phyloP scores from a whole-genome alignment of 352 stramenopile genomes.

The Globisporangium sylvaticum region DNA sequence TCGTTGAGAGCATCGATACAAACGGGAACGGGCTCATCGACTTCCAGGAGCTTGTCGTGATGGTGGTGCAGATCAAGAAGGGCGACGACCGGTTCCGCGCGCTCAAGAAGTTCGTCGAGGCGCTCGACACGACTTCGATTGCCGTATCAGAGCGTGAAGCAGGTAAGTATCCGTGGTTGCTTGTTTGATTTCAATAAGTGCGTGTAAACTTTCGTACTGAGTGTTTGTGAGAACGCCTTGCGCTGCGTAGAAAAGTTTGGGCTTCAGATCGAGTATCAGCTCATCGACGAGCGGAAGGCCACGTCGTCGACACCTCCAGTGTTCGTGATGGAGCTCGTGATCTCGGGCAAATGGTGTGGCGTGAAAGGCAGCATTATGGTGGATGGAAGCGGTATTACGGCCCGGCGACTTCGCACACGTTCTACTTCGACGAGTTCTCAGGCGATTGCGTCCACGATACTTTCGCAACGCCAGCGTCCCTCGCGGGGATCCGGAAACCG shows the following conservation, averaged over 20 bases:
- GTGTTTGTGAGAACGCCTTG: neutral
- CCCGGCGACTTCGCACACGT: constrained; percentile 42
- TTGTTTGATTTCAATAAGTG: neutral
- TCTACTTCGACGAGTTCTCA: constrained; percentile 61
- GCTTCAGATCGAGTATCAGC: constrained; percentile 38
- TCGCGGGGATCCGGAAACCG: constrained; percentile 30
- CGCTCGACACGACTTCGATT: constrained; percentile 59
- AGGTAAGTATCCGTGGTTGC: constrained; percentile 8
- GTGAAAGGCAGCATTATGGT: constrained; percentile 26
- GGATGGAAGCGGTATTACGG: constrained; percentile 68
- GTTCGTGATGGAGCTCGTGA: constrained; percentile 46
- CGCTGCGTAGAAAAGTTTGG: constrained; percentile 38
- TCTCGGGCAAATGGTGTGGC: constrained; percentile 51
- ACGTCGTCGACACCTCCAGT: constrained; percentile 28
- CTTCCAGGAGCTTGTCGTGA: constrained; percentile 51
- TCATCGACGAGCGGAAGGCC: constrained; percentile 44
- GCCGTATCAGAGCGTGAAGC: constrained; percentile 60
- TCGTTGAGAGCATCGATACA: constrained; percentile 52
- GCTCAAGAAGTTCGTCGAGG: constrained; percentile 41
- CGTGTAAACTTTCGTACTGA: neutral
- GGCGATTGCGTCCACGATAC: constrained; percentile 67
- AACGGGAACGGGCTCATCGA: constrained; percentile 61
- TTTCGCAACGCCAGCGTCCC: constrained; percentile 32
- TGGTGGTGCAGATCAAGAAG: constrained; percentile 52
- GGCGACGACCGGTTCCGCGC: constrained; percentile 44